Evolutionary conservation across 768 basidiomycete genomes (phyloP).

Genomic region (Crassisporium funariophilum): DNA sequence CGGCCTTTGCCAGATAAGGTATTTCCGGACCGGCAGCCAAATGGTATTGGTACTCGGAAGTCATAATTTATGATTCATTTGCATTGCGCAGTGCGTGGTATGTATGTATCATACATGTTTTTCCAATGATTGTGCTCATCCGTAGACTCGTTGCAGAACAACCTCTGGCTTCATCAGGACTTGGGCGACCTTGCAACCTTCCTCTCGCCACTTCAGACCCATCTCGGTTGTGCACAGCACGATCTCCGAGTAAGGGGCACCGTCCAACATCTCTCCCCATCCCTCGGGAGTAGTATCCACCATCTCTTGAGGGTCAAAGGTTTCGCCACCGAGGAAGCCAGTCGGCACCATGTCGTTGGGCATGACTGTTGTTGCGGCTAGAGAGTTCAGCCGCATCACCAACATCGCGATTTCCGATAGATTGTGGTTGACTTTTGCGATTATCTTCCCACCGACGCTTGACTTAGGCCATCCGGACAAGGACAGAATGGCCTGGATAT

Average conservation of each 20-base stretch:
- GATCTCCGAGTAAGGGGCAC: slow-evolving; percentile 18
- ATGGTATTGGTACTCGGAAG: too few species aligned
- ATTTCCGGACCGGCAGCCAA: too few species aligned
- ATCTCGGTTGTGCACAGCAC: slow-evolving; percentile 36
- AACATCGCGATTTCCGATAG: slow-evolving; percentile 29
- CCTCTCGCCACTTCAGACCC: slow-evolving; percentile 27
- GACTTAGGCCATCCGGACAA: slow-evolving; percentile 32
- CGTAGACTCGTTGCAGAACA: slow-evolving; percentile 21
- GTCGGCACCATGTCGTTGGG: slow-evolving; percentile 30
- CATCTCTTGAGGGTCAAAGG: slow-evolving; percentile 31
- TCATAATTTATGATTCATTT: too few species aligned
- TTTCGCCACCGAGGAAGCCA: slow-evolving; percentile 26
- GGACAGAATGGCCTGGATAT: slow-evolving; percentile 24
- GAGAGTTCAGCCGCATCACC: slow-evolving; percentile 33
- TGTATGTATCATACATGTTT: neutral
- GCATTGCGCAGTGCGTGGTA: too few species aligned
- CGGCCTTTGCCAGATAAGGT: too few species aligned
- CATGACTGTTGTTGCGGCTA: slow-evolving; percentile 24
- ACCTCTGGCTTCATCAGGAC: slow-evolving; percentile 32
- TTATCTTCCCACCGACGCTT: slow-evolving; percentile 13
- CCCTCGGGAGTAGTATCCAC: slow-evolving; percentile 26
- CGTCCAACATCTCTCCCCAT: slow-evolving; percentile 10
- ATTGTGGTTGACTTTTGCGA: slow-evolving; percentile 19
- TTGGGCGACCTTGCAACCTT: slow-evolving; percentile 12
- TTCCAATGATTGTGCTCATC: neutral